Evolutionary conservation across 192 early-diverging fungal genomes (phyloP).

Genomic region (Podochytrium sp.): DNA sequence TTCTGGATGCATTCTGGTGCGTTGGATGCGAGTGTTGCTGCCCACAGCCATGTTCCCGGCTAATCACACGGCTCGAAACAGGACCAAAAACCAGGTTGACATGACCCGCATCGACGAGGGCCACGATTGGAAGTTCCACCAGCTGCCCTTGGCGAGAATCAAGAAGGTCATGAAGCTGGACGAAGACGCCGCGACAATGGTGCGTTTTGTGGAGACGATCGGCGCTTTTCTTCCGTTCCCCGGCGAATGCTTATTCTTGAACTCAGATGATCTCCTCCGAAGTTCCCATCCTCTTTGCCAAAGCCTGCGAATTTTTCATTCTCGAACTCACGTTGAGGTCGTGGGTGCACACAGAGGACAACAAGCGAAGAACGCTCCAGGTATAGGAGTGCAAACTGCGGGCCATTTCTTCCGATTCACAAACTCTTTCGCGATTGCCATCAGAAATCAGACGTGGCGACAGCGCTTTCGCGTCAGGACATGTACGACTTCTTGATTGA

Average conservation of each 20-base stretch:
- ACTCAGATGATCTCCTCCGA: conserved; percentile 73
- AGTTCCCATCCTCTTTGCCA: conserved; percentile 91
- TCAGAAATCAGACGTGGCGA: conserved; percentile 80
- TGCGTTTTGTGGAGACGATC: conserved; percentile 16
- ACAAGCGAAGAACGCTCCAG: conserved; percentile 94
- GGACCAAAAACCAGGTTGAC: conserved; percentile 18
- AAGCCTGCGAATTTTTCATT: conserved; percentile 98
- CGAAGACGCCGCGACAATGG: conserved; percentile 86
- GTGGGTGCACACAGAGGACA: conserved; percentile 95
- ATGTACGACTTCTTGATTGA: conserved; percentile 99
- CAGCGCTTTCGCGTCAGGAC: conserved; percentile 85
- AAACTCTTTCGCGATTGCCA: conserved; percentile 1
- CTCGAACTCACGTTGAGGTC: conserved; percentile 75
- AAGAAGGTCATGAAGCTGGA: conserved; percentile 99
- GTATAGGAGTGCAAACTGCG: conserved; percentile 11
- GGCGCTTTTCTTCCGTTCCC: neutral
- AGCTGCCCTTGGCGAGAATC: conserved; percentile 90
- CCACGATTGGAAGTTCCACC: conserved; percentile 89
- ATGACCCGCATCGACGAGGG: conserved; percentile 54
- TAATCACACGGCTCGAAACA: neutral
- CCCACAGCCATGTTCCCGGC: neutral
- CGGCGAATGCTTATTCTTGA: neutral
- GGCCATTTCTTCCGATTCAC: neutral
- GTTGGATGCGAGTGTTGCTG: no score
- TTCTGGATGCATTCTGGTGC: conserved; percentile 18